Evolutionary conservation across 2,329 filamentous ascomycete species (phyloP).

Genomic region (Waltergamsia citrina): DNA sequence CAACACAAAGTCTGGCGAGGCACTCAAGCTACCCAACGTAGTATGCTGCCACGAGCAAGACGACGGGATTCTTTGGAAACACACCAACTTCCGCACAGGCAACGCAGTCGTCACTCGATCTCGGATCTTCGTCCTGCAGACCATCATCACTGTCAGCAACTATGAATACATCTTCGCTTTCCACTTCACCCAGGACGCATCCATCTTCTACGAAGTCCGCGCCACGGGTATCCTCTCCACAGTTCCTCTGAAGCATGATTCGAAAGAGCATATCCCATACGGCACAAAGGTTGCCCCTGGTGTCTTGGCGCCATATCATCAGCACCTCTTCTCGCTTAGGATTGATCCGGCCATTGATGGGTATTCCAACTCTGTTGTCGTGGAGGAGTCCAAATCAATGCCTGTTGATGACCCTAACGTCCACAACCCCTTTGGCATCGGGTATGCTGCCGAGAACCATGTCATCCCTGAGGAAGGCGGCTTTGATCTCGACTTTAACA

Average conservation of each 20-base stretch:
- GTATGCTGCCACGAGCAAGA: slow-evolving; percentile 26
- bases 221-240: slow-evolving; percentile 34
- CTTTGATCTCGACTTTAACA: slow-evolving; percentile 38
- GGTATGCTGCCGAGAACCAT: slow-evolving; percentile 30
- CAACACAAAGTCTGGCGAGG: slow-evolving; percentile 18
- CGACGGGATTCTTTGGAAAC: slow-evolving; percentile 52
- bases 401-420: slow-evolving; percentile 28
- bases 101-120: slow-evolving; percentile 44
- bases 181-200: slow-evolving; percentile 43
- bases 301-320: slow-evolving; percentile 56
- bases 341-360: slow-evolving; percentile 59
- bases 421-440: slow-evolving; percentile 42
- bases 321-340: slow-evolving; percentile 56
- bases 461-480: slow-evolving; percentile 31
- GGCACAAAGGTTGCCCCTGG: slow-evolving; percentile 54
- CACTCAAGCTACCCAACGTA: slow-evolving; percentile 21
- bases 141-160: slow-evolving; percentile 53
- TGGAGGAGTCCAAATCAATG: slow-evolving; percentile 29
- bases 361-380: slow-evolving; percentile 39
- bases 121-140: slow-evolving; percentile 49
- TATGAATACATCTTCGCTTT: slow-evolving; percentile 50
- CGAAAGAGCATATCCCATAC: slow-evolving; percentile 35
- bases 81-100: slow-evolving; percentile 48
- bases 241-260: slow-evolving; percentile 41
- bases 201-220: slow-evolving; percentile 21